Conservation (phyloP, 345 rosid genomes). For the Gossypioides kirkii region DNA sequence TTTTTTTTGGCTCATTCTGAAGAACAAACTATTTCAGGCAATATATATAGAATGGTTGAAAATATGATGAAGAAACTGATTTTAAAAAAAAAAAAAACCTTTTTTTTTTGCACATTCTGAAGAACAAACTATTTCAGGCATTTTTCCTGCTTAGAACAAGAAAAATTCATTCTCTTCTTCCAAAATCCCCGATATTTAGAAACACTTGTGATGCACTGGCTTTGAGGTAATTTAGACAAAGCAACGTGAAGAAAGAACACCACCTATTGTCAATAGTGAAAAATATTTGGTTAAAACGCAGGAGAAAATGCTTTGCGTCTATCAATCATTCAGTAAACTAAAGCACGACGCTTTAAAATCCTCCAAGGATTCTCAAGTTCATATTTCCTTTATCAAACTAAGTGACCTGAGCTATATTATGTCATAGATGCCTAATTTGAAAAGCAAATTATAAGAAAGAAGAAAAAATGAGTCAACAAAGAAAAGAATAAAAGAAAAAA, state of each 20-base stretch:
- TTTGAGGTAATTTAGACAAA: not conserved
- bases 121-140: not conserved
- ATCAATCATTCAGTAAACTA: not conserved
- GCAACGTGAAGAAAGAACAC: not conserved
- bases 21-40: too few species aligned
- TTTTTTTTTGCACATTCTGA: not conserved
- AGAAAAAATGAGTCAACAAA: not conserved
- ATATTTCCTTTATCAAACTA: not conserved
- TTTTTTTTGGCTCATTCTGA: too few species aligned
- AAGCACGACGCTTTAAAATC: not conserved
- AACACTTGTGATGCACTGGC: not conserved
- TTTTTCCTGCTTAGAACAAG: not conserved
- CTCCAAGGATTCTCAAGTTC: not conserved
- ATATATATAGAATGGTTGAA: not conserved
- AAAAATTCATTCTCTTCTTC: not conserved
- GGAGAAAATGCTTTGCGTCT: not conserved
- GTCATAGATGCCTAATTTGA: not conserved
- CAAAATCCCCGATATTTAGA: not conserved
- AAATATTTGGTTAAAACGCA: not conserved
- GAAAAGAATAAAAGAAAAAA: slow-evolving; percentile 14
- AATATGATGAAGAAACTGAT: not conserved
- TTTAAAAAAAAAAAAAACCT: not conserved
- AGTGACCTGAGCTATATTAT: not conserved
- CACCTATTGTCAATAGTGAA: not conserved
- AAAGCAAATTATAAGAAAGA: not conserved